Percentiles rank a stretch among this genome's conserved stretches.
Conservation (phyloP, 73 alveolate genomes). For the Stentor roeselii region DNA sequence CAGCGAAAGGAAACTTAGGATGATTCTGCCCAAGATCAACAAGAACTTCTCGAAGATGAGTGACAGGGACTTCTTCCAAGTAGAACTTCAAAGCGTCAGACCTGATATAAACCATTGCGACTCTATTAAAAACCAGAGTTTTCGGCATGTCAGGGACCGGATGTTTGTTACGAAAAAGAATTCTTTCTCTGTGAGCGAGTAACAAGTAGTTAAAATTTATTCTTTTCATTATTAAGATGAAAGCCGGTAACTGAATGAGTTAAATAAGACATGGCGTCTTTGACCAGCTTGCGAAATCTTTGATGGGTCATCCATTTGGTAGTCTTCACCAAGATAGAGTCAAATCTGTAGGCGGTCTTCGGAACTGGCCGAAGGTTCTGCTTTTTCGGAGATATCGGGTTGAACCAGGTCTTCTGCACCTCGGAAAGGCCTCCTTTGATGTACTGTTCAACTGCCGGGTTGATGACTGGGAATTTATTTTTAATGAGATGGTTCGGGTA, state of each 20-base stretch:
- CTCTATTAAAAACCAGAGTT: too few species aligned
- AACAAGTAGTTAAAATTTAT: too few species aligned
- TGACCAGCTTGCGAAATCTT: neutral
- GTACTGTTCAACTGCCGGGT: neutral
- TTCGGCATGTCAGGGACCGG: too few species aligned
- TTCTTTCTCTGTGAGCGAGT: too few species aligned
- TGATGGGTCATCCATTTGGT: conserved; percentile 22
- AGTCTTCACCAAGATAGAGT: neutral
- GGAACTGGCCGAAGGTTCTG: conserved; percentile 19
- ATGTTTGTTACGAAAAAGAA: too few species aligned
- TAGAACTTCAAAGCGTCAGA: too few species aligned
- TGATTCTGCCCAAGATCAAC: too few species aligned
- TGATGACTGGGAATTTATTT: neutral
- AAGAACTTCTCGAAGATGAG: too few species aligned
- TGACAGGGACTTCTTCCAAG: too few species aligned
- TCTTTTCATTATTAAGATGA: too few species aligned
- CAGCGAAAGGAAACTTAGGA: too few species aligned
- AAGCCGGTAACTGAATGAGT: neutral
- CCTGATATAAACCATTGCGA: too few species aligned
- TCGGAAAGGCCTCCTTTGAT: conserved; percentile 3
- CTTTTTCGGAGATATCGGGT: neutral
- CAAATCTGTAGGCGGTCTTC: neutral
- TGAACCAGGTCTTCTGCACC: neutral
- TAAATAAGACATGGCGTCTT: neutral
- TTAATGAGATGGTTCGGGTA: neutral